A percentile compares a stretch with the other conserved stretches of the same genome.
These are phyloP conservation scores for Emergomyces orientalis DNA, from an alignment of 2,329 filamentous ascomycete genomes.

Conservation along the genomic window DNA sequence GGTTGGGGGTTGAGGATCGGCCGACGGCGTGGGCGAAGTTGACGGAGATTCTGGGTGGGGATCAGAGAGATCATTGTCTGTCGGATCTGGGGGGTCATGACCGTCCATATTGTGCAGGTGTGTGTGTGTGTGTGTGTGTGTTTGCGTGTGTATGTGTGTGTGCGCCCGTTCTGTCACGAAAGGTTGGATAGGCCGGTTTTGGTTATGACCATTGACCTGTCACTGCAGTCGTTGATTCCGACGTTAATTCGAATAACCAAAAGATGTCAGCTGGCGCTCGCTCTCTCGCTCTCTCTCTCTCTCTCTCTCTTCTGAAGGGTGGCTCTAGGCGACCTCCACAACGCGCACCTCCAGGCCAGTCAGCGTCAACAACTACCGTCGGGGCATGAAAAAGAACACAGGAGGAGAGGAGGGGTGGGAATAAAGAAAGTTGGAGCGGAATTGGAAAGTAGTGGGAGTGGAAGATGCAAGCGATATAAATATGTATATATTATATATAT, in stretches of 20 bases:
- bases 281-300: not conserved
- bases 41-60: conserved; percentile 6
- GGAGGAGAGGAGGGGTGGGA: not conserved
- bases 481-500: not conserved
- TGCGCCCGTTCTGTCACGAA: not conserved
- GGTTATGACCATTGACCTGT: not conserved
- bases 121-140: not conserved
- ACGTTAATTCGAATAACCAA: not conserved
- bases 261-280: not conserved
- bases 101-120: not conserved
- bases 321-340: not conserved
- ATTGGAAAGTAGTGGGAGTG: not conserved
- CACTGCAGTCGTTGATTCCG: not conserved
- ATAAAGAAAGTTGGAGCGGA: not conserved
- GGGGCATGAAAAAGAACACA: not conserved
- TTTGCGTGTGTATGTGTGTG: too few species aligned
- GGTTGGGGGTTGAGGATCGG: conserved; percentile 21
- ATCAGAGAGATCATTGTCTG: not conserved
- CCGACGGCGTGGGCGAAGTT: conserved; percentile 6
- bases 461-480: not conserved
- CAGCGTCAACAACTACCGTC: not conserved
- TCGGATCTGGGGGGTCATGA: not conserved
- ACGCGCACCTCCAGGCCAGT: conserved; percentile 2
- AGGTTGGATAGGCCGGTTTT: not conserved
- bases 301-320: not conserved